Percentiles rank a stretch among this genome's conserved stretches.
These are phyloP conservation scores for Talaromyces liani DNA, from an alignment of 495 filamentous ascomycete species.

Conservation along the genomic window DNA sequence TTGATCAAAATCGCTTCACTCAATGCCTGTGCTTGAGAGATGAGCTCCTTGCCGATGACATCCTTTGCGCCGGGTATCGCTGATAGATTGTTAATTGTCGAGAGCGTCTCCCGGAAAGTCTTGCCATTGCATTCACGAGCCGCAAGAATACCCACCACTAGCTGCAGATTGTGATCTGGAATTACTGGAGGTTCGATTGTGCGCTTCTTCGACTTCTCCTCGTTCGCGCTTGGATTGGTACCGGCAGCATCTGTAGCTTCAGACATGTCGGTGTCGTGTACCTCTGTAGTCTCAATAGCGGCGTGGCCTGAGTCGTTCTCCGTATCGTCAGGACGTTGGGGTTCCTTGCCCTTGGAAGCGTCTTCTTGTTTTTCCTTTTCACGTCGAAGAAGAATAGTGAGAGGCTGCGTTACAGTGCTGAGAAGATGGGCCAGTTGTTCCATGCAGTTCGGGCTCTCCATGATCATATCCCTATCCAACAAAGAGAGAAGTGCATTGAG, in stretches of 20 bases:
- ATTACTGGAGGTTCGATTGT: constrained; percentile 77
- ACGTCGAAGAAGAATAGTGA: constrained; percentile 73
- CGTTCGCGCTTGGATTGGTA: constrained; percentile 20
- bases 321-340: constrained; percentile 18
- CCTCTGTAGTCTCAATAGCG: constrained; percentile 9
- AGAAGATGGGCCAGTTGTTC: constrained; percentile 82
- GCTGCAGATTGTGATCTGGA: constrained; percentile 79
- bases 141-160: constrained; percentile 92
- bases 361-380: constrained; percentile 67
- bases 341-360: constrained; percentile 48
- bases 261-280: constrained; percentile 33
- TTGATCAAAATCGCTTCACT: constrained; percentile 78
- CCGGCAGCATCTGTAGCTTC: constrained; percentile 30
- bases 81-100: constrained; percentile 96
- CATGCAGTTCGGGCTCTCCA: constrained; percentile 94
- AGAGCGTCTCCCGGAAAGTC: constrained; percentile 92
- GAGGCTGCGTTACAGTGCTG: constrained; percentile 78
- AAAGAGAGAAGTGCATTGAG: constrained; percentile 84
- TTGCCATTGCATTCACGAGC: constrained; percentile 94
- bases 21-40: constrained; percentile 73
- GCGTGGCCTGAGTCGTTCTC: background rate
- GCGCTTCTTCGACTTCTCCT: constrained; percentile 59
- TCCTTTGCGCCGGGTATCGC: constrained; percentile 84
- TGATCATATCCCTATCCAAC: constrained; percentile 83
- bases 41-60: constrained; percentile 84